Evolutionary conservation across 2,329 filamentous ascomycete genomes (phyloP), one percentile per base, ranked within the genome.

Genomic region (Fonsecaea pedrosoi): DNA sequence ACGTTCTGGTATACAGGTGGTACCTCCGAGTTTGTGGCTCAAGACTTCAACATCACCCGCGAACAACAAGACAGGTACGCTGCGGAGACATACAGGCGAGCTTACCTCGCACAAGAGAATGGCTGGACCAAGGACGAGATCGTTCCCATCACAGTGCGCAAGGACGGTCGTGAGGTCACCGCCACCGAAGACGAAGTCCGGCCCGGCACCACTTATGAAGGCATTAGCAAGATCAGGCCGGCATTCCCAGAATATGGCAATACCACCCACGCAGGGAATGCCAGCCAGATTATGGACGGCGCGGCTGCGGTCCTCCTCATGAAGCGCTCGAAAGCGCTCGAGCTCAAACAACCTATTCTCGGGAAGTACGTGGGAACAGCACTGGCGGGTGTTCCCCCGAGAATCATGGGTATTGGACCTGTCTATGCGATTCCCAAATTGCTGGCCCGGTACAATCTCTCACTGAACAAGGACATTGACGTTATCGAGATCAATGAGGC

Each of bases 391-490:
- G 93, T 98, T 66, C 88, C 92, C 76, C 94, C 94, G 50, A 86
- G 97, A 65, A 89, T 97, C 73, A 98, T 99, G 95, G 95, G 95
- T 70, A 85, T 96, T 72, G 95, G 95, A 1, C 95, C 95, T 59
- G 96, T 92, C 88, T 94, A 94, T 81, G 94, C 95, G 64, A 98
- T 99, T 75, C 95, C 95, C 71, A 91, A 94, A 77, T 93, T 92
- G 3, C 89, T 97, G 64, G 86, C 91, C 77, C 93, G 94, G 79
- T 91, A 93, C 0, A 93, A 93, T 67, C 88, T 99, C 74, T 84
- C 83, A 77, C 25, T 25, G 25, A 92, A 90, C 80, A 90, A 96
- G 64, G 94, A 98, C 73, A 92, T 99, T 37, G 95, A 98, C 78
- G 94, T 98, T 76, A 98, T 87, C 77, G 95, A 99, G 87, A 97